phyloP scores from a whole-genome alignment of 73 alveolate genomes.

The Tetrahymena thermophila region DNA sequence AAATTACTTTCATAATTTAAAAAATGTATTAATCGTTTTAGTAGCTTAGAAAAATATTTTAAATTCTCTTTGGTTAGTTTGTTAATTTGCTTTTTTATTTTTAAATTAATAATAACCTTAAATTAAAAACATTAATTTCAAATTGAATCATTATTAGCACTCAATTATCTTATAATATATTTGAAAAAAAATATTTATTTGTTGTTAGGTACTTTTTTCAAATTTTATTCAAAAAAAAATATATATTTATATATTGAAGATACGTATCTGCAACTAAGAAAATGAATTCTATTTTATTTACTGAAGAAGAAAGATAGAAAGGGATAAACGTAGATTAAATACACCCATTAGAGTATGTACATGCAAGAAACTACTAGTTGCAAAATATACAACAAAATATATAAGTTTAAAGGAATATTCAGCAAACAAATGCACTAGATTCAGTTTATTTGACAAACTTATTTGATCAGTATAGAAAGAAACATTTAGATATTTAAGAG shows the following conservation, averaged over 20 bases:
- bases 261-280: neutral
- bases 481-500: neutral
- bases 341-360: neutral
- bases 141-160: neutral
- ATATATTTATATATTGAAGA: neutral
- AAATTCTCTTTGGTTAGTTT: neutral
- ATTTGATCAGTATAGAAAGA: neutral
- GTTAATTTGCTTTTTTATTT: too few relatives aligned
- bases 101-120: neutral
- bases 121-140: neutral
- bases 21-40: too few relatives aligned
- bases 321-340: neutral
- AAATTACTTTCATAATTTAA: too few relatives aligned
- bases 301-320: neutral
- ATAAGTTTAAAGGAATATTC: neutral
- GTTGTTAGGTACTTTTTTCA: neutral
- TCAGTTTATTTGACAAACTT: neutral
- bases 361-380: neutral
- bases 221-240: neutral
- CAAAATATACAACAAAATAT: neutral
- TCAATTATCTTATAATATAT: too few relatives aligned
- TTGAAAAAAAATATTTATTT: neutral
- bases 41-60: neutral
- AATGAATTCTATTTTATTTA: neutral
- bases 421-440: neutral